A percentile compares a stretch with the other conserved stretches of the same genome.
Evolutionary conservation across 2,329 filamentous ascomycete species (phyloP).

Genomic region (Botrytis tulipae): DNA sequence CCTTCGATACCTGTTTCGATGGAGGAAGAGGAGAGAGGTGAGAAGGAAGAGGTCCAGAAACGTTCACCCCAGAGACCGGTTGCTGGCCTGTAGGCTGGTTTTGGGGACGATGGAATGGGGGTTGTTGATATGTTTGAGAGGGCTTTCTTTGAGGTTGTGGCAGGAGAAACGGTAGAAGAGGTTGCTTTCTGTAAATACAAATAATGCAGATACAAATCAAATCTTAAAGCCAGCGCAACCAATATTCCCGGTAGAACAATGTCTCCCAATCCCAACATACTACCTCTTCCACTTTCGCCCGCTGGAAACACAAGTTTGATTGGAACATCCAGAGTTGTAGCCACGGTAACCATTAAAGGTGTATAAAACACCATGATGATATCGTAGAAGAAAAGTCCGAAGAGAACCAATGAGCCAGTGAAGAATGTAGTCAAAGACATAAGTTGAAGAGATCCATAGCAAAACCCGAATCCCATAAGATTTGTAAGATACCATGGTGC

Average conservation of each 20-base stretch:
- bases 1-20: slow-evolving; percentile 23
- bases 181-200: slow-evolving; percentile 57
- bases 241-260: slow-evolving; percentile 91
- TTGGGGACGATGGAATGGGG: slow-evolving; percentile 41
- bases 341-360: slow-evolving; percentile 83
- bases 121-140: slow-evolving; percentile 31
- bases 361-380: slow-evolving; percentile 91
- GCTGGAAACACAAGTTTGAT: slow-evolving; percentile 80
- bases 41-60: slow-evolving; percentile 62
- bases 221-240: slow-evolving; percentile 83
- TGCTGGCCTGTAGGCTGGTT: slow-evolving; percentile 51
- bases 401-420: slow-evolving; percentile 75
- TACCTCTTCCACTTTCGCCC: slow-evolving; percentile 54
- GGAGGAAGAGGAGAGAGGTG: background rate
- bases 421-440: slow-evolving; percentile 87
- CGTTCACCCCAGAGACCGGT: slow-evolving; percentile 78
- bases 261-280: slow-evolving; percentile 92
- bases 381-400: slow-evolving; percentile 88
- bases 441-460: slow-evolving; percentile 76
- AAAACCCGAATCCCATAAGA: slow-evolving; percentile 81
- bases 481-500: slow-evolving; percentile 63
- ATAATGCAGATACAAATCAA: slow-evolving; percentile 86
- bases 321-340: slow-evolving; percentile 83
- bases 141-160: background rate
- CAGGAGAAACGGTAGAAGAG: slow-evolving; percentile 2